Evolutionary conservation across 148 eudicot genomes (phyloP).

Genomic region (Hydrangea macrophylla): DNA sequence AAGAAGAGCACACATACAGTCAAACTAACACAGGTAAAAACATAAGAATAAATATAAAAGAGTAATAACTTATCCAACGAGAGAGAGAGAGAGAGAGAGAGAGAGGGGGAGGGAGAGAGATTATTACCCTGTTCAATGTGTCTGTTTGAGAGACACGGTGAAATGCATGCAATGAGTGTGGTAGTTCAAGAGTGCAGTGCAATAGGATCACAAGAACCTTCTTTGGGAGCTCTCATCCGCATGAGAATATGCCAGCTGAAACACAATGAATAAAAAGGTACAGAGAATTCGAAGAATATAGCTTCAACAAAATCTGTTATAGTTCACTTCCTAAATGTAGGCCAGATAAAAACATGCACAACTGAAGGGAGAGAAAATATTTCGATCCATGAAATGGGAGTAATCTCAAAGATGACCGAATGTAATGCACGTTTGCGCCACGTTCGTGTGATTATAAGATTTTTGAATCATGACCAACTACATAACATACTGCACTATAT

Average conservation of each 20-base stretch:
- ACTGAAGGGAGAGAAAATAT: background rate
- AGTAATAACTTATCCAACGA: too few species aligned
- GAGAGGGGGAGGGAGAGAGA: background rate
- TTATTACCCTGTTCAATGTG: slow-evolving; percentile 19
- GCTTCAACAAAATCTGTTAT: background rate
- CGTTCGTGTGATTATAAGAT: too few species aligned
- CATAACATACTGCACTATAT: too few species aligned
- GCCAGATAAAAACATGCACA: background rate
- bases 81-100: background rate
- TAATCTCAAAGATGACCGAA: background rate
- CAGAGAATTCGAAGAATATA: background rate
- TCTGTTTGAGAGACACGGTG: slow-evolving; percentile 30
- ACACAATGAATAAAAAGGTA: background rate
- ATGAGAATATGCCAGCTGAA: slow-evolving; percentile 45
- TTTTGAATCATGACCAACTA: background rate
- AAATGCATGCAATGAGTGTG: slow-evolving; percentile 41
- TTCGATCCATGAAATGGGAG: background rate
- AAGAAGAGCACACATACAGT: background rate
- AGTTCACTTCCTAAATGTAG: background rate
- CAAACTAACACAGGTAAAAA: background rate
- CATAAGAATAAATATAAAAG: too few species aligned
- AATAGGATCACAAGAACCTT: slow-evolving; percentile 35
- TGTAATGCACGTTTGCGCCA: background rate
- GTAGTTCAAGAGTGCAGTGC: slow-evolving; percentile 36
- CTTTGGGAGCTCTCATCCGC: slow-evolving; percentile 36